These are phyloP conservation scores for Lodderomyces oxycetoniae DNA, from an alignment of 1,139 yeast genomes.

Conservation along the genomic window DNA sequence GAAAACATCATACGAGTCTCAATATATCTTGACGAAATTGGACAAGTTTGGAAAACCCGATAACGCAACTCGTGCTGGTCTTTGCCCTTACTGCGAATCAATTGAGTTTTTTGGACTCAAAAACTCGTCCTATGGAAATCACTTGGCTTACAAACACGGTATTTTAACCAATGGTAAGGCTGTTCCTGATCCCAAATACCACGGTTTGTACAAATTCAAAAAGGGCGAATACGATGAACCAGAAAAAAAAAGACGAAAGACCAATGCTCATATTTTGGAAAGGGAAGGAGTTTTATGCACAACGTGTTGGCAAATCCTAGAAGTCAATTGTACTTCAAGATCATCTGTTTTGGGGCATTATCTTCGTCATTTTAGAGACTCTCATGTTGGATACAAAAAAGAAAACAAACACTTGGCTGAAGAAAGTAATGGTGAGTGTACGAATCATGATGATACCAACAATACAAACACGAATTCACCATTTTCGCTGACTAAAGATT, in stretches of 20 bases:
- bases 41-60: slow-evolving; percentile 12
- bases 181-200: slow-evolving; percentile 18
- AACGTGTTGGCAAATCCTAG: slow-evolving; percentile 17
- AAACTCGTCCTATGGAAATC: slow-evolving; percentile 31
- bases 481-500: background rate
- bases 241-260: slow-evolving; percentile 16
- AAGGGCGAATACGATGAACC: slow-evolving; percentile 16
- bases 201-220: slow-evolving; percentile 12
- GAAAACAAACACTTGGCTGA: slow-evolving; percentile 5
- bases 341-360: slow-evolving; percentile 15
- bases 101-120: slow-evolving; percentile 31
- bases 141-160: slow-evolving; percentile 34
- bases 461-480: too few species aligned
- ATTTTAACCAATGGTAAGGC: slow-evolving; percentile 28
- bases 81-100: slow-evolving; percentile 30
- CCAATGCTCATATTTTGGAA: slow-evolving; percentile 18
- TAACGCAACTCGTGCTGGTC: slow-evolving; percentile 21
- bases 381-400: slow-evolving; percentile 15
- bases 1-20: slow-evolving; percentile 14
- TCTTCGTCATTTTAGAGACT: slow-evolving; percentile 15
- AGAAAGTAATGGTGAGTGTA: background rate
- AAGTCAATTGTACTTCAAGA: slow-evolving; percentile 17
- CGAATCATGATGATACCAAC: background rate
- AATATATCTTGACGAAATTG: slow-evolving; percentile 14
- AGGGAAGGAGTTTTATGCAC: slow-evolving; percentile 18